A percentile compares a stretch with the other conserved stretches of the same genome.
These are phyloP conservation scores for Alternaria solani DNA, from an alignment of 2,329 filamentous ascomycete species.

Conservation along the genomic window DNA sequence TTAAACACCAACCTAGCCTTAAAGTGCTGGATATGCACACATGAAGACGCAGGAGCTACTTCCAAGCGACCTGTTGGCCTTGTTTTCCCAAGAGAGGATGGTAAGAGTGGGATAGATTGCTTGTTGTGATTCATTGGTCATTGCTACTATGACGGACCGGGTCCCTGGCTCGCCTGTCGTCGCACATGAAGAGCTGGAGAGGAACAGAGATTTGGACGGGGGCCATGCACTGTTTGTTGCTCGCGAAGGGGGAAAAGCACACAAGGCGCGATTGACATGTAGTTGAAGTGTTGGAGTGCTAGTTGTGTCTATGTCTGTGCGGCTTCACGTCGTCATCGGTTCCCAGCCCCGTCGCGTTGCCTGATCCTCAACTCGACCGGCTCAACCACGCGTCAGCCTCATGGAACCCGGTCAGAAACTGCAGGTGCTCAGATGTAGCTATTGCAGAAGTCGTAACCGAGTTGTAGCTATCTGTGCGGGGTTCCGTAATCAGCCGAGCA, in stretches of 20 bases:
- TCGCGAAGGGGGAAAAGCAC: background rate
- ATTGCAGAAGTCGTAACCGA: background rate
- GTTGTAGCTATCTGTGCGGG: background rate
- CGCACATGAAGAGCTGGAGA: background rate
- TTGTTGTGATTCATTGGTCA: background rate
- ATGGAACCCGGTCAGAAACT: background rate
- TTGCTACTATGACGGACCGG: background rate
- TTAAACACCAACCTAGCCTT: background rate
- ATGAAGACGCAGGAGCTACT: background rate
- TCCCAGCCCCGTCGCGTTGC: background rate
- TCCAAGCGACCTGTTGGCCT: slow-evolving; percentile 4
- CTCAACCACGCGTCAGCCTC: background rate
- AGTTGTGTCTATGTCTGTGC: background rate
- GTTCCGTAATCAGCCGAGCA: background rate
- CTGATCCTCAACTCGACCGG: background rate
- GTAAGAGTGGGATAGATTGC: background rate
- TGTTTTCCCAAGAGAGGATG: background rate
- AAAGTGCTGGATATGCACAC: background rate
- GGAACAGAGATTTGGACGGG: background rate
- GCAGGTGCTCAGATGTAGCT: background rate
- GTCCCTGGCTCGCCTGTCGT: background rate
- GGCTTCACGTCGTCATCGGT: background rate
- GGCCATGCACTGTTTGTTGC: background rate
- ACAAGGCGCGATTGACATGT: background rate
- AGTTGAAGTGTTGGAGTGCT: background rate